A percentile compares a stretch with the other conserved stretches of the same genome.
Evolutionary conservation across 495 filamentous ascomycete species (phyloP).

Genomic region (Niebla homalea): DNA sequence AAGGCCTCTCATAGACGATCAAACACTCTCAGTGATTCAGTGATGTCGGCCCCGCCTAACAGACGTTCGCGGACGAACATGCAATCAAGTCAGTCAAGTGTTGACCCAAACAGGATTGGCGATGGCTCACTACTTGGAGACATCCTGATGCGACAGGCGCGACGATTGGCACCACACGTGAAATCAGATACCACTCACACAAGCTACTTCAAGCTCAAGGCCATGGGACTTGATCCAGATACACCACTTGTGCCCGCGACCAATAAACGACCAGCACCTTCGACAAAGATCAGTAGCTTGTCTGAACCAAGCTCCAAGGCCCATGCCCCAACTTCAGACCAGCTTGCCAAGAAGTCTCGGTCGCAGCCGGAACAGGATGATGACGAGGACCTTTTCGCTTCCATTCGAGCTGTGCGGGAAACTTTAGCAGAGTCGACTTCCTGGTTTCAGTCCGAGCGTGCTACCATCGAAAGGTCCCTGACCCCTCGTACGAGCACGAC

Average conservation of each 20-base stretch:
- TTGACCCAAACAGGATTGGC: constrained; percentile 2
- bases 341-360: neutral
- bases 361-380: neutral
- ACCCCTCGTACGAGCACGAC: constrained; percentile 3
- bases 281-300: neutral
- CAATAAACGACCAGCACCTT: constrained; percentile 4
- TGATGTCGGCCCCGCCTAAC: constrained; percentile 4
- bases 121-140: constrained; percentile 8
- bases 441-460: constrained; percentile 16
- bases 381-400: constrained; percentile 17
- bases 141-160: constrained; percentile 9
- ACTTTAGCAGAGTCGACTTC: constrained; percentile 13
- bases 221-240: constrained; percentile 18
- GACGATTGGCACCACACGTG: constrained; percentile 2
- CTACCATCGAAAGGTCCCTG: constrained; percentile 10
- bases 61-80: neutral
- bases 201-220: constrained; percentile 19
- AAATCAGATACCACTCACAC: constrained; percentile 14
- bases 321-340: neutral
- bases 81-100: neutral
- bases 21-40: constrained; percentile 2
- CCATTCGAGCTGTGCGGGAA: constrained; percentile 14
- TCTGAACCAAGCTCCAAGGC: no score
- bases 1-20: constrained; percentile 6
- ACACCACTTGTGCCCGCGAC: constrained; percentile 12